These are phyloP conservation scores for Mycena crocata DNA, from an alignment of 768 basidiomycete genomes.

Conservation along the genomic window DNA sequence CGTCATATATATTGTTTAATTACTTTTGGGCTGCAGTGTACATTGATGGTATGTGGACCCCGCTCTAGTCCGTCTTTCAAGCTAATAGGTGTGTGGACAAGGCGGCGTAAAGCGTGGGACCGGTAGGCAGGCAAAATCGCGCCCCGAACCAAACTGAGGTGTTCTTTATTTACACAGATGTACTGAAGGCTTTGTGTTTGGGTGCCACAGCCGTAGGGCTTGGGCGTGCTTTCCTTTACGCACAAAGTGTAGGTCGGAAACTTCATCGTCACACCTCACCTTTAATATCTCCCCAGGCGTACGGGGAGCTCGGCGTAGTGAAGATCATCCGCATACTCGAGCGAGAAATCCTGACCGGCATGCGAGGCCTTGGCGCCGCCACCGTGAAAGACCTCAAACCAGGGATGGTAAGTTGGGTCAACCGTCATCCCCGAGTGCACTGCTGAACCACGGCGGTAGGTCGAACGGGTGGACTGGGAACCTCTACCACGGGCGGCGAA, in stretches of 20 bases:
- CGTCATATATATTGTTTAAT: constrained; percentile 17
- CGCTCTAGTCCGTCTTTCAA: background rate
- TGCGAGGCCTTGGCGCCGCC: constrained; percentile 81
- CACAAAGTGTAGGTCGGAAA: constrained; percentile 71
- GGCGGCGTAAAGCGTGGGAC: constrained; percentile 82
- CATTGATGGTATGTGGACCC: constrained; percentile 72
- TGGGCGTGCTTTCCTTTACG: constrained; percentile 88
- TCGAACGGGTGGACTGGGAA: constrained; percentile 79
- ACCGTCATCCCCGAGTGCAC: background rate
- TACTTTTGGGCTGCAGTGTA: constrained; percentile 66
- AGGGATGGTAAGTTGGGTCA: constrained; percentile 68
- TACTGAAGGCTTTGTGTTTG: constrained; percentile 90
- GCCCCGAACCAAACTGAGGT: background rate
- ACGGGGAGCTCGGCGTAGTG: constrained; percentile 77
- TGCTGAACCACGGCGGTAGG: constrained; percentile 46
- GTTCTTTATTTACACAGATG: constrained; percentile 56
- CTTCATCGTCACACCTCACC: background rate
- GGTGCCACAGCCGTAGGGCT: constrained; percentile 90
- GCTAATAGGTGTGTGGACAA: constrained; percentile 27
- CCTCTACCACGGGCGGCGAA: constrained; percentile 45
- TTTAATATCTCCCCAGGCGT: constrained; percentile 61
- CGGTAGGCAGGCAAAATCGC: constrained; percentile 52
- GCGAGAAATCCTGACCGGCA: constrained; percentile 80
- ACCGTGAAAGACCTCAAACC: constrained; percentile 75
- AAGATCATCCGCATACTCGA: constrained; percentile 76